Base-by-base conservation (phyloP, 2,329 filamentous ascomycete genomes). In the Stachybotrys chartarum region DNA sequence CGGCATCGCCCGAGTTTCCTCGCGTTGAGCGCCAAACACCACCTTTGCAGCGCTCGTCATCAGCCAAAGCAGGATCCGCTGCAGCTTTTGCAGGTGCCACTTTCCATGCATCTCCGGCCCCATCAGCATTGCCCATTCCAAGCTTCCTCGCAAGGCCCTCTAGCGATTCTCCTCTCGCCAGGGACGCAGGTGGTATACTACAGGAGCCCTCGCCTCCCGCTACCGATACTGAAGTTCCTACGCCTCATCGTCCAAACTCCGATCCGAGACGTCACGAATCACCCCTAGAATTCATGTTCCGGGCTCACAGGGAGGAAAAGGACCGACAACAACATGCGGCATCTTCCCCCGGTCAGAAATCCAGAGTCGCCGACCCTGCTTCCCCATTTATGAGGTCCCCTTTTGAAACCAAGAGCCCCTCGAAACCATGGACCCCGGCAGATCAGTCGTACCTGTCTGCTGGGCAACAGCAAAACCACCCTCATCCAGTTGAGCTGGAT, bases 81-180 rank as follows among this genome's bases (percentile, higher is more conserved):
- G 77, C 83, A 57, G 85, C 87, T 50, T 99, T 96, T 72, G 94
- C 94, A 45, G 94, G 93, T 14, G 88, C 93, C 39, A 95, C 91
- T 6, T 99, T 97, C 70, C 92, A 97, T 71, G 90, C 91, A 46
- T 97, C 94, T 8, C 94, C 94, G 18, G 93, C 92, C 1, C 88
- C 94, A 0, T 95, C 91, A 8, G 86, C 91, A 30, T 78, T 99
- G 35, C 94, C 94, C 0, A 88, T 97, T 56, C 94, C 94, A 11
- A 95, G 88, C 66, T 96, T 97, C 70, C 83, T 78, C 39, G 87
- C 88, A 31, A 92, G 88, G 64, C 85, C 90, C 0, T 79, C 89
- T 12, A 85, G 86, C 4, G 86, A 88, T 56, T 86, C 85, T 4
- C 83, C 80, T 6, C 58, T 59, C 50, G 51, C 60, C 46, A 61